Evolutionary conservation across 2,329 filamentous ascomycete genomes (phyloP), one percentile per base, ranked within the genome.

Genomic region (Aspergillus calidoustus): DNA sequence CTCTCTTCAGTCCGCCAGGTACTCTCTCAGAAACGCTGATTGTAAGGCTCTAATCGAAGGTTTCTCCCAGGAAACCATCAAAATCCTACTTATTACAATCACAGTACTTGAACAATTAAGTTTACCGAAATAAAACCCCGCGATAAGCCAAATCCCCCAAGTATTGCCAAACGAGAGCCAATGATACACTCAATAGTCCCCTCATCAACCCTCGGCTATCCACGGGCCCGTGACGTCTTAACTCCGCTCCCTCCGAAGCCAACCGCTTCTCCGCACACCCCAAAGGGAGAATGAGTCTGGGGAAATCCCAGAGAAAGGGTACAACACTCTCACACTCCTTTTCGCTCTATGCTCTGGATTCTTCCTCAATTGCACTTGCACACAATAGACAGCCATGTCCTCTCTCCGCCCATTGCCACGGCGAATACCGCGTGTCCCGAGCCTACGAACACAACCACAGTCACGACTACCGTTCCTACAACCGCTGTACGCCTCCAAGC

Each of bases 181-280:
- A 15, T 41, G 34, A 41, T 41, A 15, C 4, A 28, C 25, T 28
- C 6, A 28, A 3, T 28, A 7, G 25, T 28, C 25, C 25, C 25
- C 6, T 7, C 4, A 28, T 7, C 25, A 11, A 41, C 11, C 30
- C 49, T 48, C 66, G 66, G 66, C 46, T 68, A 68, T n/a, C 28
- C 19, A 38, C 66, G 66, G 66, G 19, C n/a, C 25, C 23, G 41
- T 49, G 46, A 55, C 62, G 63, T 69, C 61, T 62, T 63, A 15
- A 13, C 31, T 5, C 34, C 11, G 34, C 15, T 64, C n/a, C 19
- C 44, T 38, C 65, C 67, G 67, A 60, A 46, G 64, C 57, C 59
- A 69, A 61, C 65, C 67, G 65, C 54, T 38, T 61, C 64, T 68
- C 65, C 67, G 64, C 67, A 68, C 58, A 19, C 58, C 54, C 47